phyloP scores from a whole-genome alignment of 148 eudicot genomes.

The Vaccinium vitisidaea region DNA sequence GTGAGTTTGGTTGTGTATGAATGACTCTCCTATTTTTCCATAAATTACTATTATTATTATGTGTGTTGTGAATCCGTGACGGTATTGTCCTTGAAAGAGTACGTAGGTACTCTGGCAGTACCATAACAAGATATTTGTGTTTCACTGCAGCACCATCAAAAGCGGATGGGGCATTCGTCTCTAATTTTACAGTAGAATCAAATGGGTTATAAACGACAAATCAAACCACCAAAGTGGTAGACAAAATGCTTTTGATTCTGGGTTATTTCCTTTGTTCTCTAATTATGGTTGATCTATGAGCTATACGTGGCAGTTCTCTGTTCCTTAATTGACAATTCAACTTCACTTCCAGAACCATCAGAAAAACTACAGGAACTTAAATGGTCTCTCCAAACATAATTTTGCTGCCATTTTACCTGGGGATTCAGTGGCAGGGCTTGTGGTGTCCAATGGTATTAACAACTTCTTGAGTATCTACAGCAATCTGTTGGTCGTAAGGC shows the following conservation, averaged over 20 bases:
- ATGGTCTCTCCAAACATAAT: constrained; percentile 49
- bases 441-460: constrained; percentile 70
- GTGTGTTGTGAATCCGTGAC: neutral
- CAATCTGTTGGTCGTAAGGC: constrained; percentile 73
- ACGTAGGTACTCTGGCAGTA: neutral
- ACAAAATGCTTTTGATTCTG: neutral
- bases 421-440: constrained; percentile 83
- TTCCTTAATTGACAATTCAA: constrained; percentile 12
- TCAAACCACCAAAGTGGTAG: neutral
- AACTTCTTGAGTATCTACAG: constrained; percentile 89
- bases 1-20: too few relatives aligned
- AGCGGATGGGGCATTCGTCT: neutral
- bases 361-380: constrained; percentile 40
- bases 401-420: constrained; percentile 95
- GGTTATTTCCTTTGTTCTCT: neutral
- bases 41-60: too few relatives aligned
- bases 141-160: neutral
- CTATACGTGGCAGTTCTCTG: neutral
- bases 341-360: constrained; percentile 45
- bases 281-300: neutral
- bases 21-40: too few relatives aligned
- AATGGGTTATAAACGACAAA: neutral
- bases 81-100: neutral
- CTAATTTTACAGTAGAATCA: neutral
- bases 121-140: neutral